Conservation (phyloP, 2,329 filamentous ascomycete genomes). For the Trichophyton verrucosum region DNA sequence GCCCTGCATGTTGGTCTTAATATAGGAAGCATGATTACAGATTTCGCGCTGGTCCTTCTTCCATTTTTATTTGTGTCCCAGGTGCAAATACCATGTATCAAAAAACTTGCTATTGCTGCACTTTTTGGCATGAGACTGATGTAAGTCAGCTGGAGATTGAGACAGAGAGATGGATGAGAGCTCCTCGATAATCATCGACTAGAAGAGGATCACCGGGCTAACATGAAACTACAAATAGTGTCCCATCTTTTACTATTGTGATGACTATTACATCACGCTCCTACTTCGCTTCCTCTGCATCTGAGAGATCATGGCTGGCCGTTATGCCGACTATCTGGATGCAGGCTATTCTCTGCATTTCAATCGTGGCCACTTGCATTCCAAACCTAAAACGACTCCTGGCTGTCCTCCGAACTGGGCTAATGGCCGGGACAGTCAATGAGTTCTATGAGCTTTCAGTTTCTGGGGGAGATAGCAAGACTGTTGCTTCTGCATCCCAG, state of each 20-base stretch:
- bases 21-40: slow-evolving; percentile 15
- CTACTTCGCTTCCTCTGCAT: slow-evolving; percentile 12
- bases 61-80: slow-evolving; percentile 17
- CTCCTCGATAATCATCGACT: too few relatives aligned
- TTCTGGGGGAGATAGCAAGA: slow-evolving; percentile 9
- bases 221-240: slow-evolving; percentile 10
- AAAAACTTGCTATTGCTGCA: slow-evolving; percentile 14
- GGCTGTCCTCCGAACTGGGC: slow-evolving; percentile 16
- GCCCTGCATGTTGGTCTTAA: slow-evolving; percentile 15
- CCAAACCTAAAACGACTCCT: slow-evolving; percentile 17
- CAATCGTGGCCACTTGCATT: slow-evolving; percentile 19
- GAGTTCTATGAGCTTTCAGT: slow-evolving; percentile 15
- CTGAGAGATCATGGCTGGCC: slow-evolving; percentile 16
- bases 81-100: slow-evolving; percentile 13
- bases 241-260: slow-evolving; percentile 14
- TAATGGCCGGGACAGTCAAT: slow-evolving; percentile 16
- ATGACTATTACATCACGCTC: slow-evolving; percentile 9
- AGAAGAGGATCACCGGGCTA: background rate
- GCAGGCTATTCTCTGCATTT: slow-evolving; percentile 14
- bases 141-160: slow-evolving; percentile 10
- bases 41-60: slow-evolving; percentile 15
- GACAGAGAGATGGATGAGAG: background rate
- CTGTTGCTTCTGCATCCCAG: background rate
- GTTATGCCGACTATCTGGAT: slow-evolving; percentile 17
- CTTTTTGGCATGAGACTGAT: slow-evolving; percentile 16